Conservation (phyloP, 768 basidiomycete species). For the Multifurca ochricompacta region DNA sequence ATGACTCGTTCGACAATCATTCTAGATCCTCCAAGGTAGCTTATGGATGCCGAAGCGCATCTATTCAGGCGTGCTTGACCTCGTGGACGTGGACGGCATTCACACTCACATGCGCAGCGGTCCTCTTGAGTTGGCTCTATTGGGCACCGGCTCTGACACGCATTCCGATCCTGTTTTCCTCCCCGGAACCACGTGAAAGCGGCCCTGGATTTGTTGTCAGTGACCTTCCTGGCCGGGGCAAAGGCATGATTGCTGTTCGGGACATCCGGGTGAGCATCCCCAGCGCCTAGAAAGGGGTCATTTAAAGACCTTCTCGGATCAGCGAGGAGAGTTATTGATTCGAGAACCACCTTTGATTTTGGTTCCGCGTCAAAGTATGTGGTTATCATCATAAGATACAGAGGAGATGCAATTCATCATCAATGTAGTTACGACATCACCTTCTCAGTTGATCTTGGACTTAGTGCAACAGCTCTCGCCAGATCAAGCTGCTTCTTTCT, state of each 20-base stretch:
- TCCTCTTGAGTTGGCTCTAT: neutral
- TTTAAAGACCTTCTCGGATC: neutral
- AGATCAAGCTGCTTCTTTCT: slow-evolving; percentile 35
- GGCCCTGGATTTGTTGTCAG: slow-evolving; percentile 1
- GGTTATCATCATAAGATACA: neutral
- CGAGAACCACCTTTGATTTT: slow-evolving; percentile 48
- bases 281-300: neutral
- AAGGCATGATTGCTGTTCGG: slow-evolving; percentile 13
- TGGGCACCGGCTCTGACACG: neutral
- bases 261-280: slow-evolving; percentile 6
- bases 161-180: neutral
- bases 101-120: neutral
- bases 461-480: slow-evolving; percentile 30
- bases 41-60: neutral
- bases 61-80: neutral
- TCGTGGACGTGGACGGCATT: neutral
- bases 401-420: neutral
- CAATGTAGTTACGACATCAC: slow-evolving; percentile 37
- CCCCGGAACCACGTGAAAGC: neutral
- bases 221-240: slow-evolving; percentile 17
- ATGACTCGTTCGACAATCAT: neutral
- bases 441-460: slow-evolving; percentile 35
- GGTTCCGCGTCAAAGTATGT: slow-evolving; percentile 43
- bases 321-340: slow-evolving; percentile 56
- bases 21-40: neutral